A percentile compares a stretch with the other conserved stretches of the same genome.
Conservation (phyloP, 345 rosid genomes). For the Murraya koenigii region DNA sequence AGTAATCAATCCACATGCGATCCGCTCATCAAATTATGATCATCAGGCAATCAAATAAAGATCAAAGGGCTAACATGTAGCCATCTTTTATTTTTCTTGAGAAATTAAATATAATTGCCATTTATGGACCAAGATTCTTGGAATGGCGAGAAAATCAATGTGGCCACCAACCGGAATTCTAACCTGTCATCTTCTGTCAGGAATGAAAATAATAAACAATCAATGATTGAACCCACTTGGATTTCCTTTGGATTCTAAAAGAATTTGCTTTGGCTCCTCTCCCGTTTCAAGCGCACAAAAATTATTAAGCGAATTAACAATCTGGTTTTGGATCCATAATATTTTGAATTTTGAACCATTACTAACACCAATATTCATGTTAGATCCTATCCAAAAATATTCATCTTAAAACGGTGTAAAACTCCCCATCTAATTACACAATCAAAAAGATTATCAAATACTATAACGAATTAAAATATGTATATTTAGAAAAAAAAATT, state of each 20-base stretch:
- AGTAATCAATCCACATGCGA: constrained; percentile 27
- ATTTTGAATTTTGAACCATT: too few relatives aligned
- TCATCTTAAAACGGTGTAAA: too few relatives aligned
- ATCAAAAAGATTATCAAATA: too few relatives aligned
- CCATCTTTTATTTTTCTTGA: background rate
- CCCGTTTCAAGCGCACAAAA: background rate
- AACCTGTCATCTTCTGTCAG: constrained; percentile 39
- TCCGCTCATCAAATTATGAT: constrained; percentile 26
- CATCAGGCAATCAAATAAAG: constrained; percentile 17
- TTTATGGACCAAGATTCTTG: constrained; percentile 27
- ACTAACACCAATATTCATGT: too few relatives aligned
- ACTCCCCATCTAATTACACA: too few relatives aligned
- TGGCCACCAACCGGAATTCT: constrained; percentile 42
- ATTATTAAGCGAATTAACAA: too few relatives aligned
- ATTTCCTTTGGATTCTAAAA: constrained; percentile 32
- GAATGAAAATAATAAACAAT: constrained; percentile 29
- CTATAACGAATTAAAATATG: too few relatives aligned
- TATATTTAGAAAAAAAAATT: too few relatives aligned
- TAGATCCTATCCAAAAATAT: too few relatives aligned
- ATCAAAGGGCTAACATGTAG: constrained; percentile 16
- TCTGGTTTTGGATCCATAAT: too few relatives aligned
- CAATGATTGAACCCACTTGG: constrained; percentile 41
- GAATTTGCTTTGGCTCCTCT: background rate
- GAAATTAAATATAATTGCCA: background rate
- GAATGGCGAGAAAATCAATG: constrained; percentile 44